Percentiles rank a stretch among this genome's conserved stretches.
phyloP scores from a whole-genome alignment of 2,329 filamentous ascomycete species.

The Fusarium dlaminii region DNA sequence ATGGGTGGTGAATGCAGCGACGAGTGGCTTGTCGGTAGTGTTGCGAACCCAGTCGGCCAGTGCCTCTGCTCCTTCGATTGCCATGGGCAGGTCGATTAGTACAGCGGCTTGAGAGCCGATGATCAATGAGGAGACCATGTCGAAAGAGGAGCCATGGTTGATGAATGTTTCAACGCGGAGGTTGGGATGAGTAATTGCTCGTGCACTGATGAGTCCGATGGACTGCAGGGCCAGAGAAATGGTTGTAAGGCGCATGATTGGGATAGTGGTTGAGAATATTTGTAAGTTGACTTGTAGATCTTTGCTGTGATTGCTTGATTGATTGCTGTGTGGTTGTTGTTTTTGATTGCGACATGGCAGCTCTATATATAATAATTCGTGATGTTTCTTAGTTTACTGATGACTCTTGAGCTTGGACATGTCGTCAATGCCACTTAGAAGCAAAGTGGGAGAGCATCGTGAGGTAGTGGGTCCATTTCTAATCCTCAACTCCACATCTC shows the following conservation, averaged over 20 bases:
- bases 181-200: background rate
- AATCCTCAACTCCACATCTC: background rate
- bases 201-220: background rate
- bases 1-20: background rate
- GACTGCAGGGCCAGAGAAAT: background rate
- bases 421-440: no score
- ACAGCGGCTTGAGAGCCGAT: background rate
- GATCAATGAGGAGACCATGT: background rate
- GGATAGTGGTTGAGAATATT: background rate
- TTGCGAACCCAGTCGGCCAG: background rate
- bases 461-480: background rate
- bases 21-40: background rate
- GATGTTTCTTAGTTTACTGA: accelerated
- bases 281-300: background rate
- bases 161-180: background rate
- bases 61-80: background rate
- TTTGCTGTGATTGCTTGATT: no score
- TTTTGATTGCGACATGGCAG: accelerated
- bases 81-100: background rate
- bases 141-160: background rate
- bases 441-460: background rate
- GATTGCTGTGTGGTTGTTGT: accelerated
- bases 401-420: background rate
- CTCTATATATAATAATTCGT: background rate
- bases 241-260: background rate